Evolutionary conservation across 805 yeast genomes (phyloP), one percentile per base, ranked within the genome.

Genomic region (Candida stauntonica): DNA sequence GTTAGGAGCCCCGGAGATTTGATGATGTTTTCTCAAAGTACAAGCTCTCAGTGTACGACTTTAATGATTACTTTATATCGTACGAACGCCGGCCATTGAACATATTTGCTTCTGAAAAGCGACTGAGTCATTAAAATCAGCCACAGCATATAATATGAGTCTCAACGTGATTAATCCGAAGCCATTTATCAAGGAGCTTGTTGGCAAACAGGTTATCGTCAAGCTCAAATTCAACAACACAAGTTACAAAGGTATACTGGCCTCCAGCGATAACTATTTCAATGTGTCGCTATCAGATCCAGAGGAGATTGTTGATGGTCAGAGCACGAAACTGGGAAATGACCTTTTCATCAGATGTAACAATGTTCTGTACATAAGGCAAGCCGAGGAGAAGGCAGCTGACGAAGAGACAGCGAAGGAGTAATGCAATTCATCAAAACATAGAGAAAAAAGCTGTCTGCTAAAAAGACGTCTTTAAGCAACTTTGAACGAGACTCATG

Each of bases 191-290:
- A 80, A 80, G 45, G 80, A 84, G 17, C 73, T 93, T 31, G 70
- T 83, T n/a, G 79, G 81, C 39, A 72, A 80, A 42, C 69, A 65
- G 24, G 88, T 91, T 11, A 64, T 79, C 11, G 91, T 93, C 16
- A 76, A 88, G 41, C 72, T 93, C 45, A 93, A 93, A 58, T 93
- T 96, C 82, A 91, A 88, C 55, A 75, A 75, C 47, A 84, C 95
- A 9, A 95, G 88, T 59, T 93, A 93, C 61, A 74, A 67, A 42
- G 99, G 99, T 1, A 73, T 61, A 16, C 70, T 93, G 31, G 62
- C 79, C 4, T 78, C 95, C 2, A 82, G 86, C 17, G 99, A 93
- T 58, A 85, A 86, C 52, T 93, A 93, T 63, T 91, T 93, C 91
- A 93, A 93, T 52, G 47, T 93, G 24, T 88, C 85, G 55, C 62